phyloP scores from a whole-genome alignment of 257 asterid genomes.

The Solanum paucissectum region DNA sequence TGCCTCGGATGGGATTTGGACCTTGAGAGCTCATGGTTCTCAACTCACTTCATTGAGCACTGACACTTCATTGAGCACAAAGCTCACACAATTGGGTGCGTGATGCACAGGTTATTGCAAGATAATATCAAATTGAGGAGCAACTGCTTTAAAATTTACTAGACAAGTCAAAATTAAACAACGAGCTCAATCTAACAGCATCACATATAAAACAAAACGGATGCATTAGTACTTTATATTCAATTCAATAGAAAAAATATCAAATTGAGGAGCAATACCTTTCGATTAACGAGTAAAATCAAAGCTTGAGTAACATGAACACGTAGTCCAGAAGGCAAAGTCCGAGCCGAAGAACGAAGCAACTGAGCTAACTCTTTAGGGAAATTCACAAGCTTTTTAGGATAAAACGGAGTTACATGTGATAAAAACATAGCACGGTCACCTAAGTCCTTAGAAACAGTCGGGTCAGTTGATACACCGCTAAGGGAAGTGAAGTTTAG shows the following conservation, averaged over 20 bases:
- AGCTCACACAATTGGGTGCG: neutral
- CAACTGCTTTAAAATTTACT: neutral
- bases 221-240: neutral
- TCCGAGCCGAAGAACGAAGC: constrained; percentile 48
- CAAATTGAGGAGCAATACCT: constrained; percentile 21
- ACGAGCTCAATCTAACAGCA: neutral
- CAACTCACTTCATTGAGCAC: neutral
- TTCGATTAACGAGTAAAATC: constrained; percentile 57
- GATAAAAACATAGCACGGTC: constrained; percentile 72
- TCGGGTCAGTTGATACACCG: constrained; percentile 51
- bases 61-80: neutral
- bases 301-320: constrained; percentile 61
- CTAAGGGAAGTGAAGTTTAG: constrained; percentile 62
- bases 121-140: neutral
- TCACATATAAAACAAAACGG: neutral
- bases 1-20: neutral
- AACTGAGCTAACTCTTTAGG: constrained; percentile 58
- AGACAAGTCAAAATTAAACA: neutral
- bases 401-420: constrained; percentile 69
- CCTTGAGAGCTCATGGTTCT: neutral
- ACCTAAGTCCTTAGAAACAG: constrained; percentile 64
- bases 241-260: neutral
- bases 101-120: neutral
- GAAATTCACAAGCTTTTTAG: constrained; percentile 28
- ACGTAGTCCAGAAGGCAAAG: constrained; percentile 62